Evolutionary conservation across 257 asterid genomes (phyloP).

Genomic region (Ballota nigra): DNA sequence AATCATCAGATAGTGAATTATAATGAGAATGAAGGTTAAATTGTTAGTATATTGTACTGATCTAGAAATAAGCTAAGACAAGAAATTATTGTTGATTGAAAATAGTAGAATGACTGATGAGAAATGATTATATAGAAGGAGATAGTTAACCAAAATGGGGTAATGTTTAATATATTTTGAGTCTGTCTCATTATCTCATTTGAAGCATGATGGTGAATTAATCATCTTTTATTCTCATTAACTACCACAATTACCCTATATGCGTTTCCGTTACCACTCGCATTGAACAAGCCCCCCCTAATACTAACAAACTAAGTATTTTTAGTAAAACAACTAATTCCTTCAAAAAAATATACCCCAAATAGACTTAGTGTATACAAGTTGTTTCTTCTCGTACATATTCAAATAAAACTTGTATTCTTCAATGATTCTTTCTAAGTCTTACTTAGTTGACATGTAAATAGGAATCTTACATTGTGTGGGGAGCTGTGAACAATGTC

Average conservation of each 20-base stretch:
- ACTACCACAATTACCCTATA: not conserved
- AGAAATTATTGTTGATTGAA: not conserved
- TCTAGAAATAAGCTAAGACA: not conserved
- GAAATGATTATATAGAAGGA: no score
- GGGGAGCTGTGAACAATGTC: slow-evolving; percentile 54
- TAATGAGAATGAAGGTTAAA: not conserved
- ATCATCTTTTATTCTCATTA: not conserved
- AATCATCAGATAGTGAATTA: not conserved
- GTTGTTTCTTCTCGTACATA: not conserved
- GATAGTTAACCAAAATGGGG: not conserved
- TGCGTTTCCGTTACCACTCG: not conserved
- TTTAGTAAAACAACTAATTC: not conserved
- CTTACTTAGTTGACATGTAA: not conserved
- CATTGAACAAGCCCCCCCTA: not conserved
- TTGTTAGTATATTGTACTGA: not conserved
- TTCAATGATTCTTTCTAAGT: not conserved
- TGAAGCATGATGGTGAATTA: not conserved
- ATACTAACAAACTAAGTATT: no score
- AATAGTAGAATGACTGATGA: not conserved
- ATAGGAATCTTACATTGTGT: slow-evolving; percentile 44
- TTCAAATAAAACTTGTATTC: not conserved
- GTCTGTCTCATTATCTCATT: no score
- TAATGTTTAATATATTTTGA: not conserved
- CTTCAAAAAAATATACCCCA: not conserved
- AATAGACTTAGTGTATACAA: not conserved